These are phyloP conservation scores for Pezicula radicicola DNA, from an alignment of 2,329 filamentous ascomycete genomes.

Conservation along the genomic window DNA sequence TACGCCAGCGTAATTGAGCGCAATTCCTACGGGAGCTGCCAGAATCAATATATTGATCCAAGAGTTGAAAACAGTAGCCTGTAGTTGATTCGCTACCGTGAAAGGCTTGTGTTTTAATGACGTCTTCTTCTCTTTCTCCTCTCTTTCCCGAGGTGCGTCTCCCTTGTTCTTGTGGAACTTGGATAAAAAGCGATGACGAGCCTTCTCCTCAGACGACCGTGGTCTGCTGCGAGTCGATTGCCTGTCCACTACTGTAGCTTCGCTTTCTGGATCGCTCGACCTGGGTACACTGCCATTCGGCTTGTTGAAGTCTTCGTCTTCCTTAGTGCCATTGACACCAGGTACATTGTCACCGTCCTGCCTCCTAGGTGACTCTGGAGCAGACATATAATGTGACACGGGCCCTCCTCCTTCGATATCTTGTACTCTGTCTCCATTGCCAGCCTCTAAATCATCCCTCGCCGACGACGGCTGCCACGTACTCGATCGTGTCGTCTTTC, in stretches of 20 bases:
- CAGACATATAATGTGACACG: slow-evolving; percentile 8
- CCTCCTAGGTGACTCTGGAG: slow-evolving; percentile 3
- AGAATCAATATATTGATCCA: slow-evolving; percentile 85
- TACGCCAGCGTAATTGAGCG: slow-evolving; percentile 61
- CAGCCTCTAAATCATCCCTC: slow-evolving; percentile 11
- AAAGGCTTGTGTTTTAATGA: slow-evolving; percentile 43
- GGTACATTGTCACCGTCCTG: slow-evolving; percentile 3
- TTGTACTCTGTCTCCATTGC: slow-evolving; percentile 7
- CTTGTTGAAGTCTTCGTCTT: slow-evolving; percentile 12
- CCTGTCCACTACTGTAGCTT: slow-evolving; percentile 10
- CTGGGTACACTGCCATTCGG: slow-evolving; percentile 7
- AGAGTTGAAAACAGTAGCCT: slow-evolving; percentile 73
- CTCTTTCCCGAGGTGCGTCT: slow-evolving; percentile 11
- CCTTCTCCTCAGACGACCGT: slow-evolving; percentile 15
- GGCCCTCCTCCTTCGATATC: background rate
- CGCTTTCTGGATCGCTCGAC: slow-evolving; percentile 14
- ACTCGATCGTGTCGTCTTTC: slow-evolving; percentile 17
- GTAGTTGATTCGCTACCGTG: slow-evolving; percentile 63
- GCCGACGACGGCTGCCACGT: slow-evolving; percentile 10
- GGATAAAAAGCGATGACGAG: slow-evolving; percentile 14
- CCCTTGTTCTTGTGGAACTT: slow-evolving; percentile 8
- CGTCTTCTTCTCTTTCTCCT: slow-evolving; percentile 21
- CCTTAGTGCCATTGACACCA: slow-evolving; percentile 3
- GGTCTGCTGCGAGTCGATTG: slow-evolving; percentile 6
- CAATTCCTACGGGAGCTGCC: slow-evolving; percentile 77